These are phyloP conservation scores for Ustilago nuda DNA, from an alignment of 1,284 basidiomycete species.

Conservation along the genomic window DNA sequence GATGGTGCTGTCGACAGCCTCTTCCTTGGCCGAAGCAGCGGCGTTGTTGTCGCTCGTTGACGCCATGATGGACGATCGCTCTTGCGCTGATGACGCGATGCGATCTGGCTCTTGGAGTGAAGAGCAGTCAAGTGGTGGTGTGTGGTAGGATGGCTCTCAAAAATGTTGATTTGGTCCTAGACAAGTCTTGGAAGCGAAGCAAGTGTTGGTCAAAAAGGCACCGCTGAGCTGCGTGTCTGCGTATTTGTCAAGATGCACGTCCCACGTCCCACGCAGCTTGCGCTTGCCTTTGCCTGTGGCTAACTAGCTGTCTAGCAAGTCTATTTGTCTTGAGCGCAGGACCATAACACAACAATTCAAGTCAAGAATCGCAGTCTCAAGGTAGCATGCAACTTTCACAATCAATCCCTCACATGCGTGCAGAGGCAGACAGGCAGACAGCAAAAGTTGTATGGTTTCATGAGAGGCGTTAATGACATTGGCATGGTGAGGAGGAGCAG, in stretches of 20 bases:
- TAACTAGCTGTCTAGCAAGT: neutral
- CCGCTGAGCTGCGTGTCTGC: constrained; percentile 16
- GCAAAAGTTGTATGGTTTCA: too few species aligned
- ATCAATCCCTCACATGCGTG: neutral
- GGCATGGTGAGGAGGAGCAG: neutral
- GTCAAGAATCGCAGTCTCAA: too few species aligned
- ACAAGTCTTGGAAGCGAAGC: neutral
- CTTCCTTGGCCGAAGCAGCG: neutral
- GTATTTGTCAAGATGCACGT: constrained; percentile 13
- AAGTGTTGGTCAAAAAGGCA: constrained; percentile 30
- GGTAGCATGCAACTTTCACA: too few species aligned
- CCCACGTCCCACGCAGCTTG: constrained; percentile 20
- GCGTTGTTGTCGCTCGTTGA: constrained; percentile 10
- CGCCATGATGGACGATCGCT: constrained; percentile 12
- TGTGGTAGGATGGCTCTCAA: neutral
- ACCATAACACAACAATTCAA: too few species aligned
- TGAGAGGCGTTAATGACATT: too few species aligned
- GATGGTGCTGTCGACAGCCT: constrained; percentile 6
- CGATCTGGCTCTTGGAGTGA: neutral
- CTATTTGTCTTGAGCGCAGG: too few species aligned
- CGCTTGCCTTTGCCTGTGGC: neutral
- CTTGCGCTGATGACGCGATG: neutral
- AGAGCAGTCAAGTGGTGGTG: neutral
- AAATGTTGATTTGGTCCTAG: neutral
- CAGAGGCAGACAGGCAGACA: neutral